phyloP scores from a whole-genome alignment of 768 basidiomycete genomes.

The Mycena sanguinolenta region DNA sequence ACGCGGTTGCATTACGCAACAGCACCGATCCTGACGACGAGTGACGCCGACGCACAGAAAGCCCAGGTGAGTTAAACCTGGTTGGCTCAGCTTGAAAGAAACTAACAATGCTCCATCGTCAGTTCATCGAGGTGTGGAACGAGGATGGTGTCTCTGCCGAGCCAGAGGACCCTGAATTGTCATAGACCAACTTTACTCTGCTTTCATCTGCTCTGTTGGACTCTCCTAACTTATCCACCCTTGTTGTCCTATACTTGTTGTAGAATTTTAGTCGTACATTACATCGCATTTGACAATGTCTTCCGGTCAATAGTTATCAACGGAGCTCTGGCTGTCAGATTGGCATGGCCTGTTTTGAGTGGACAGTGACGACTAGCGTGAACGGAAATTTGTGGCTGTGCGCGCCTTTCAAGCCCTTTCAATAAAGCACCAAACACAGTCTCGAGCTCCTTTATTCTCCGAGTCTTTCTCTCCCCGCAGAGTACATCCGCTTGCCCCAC shows the following conservation, averaged over 20 bases:
- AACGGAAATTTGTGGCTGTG: no score
- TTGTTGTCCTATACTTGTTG: constrained; percentile 27
- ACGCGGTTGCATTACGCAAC: constrained; percentile 79
- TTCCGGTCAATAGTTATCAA: background rate
- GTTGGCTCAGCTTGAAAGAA: background rate
- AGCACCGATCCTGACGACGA: constrained; percentile 68
- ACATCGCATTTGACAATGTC: background rate
- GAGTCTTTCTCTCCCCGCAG: no score
- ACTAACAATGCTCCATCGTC: constrained; percentile 21
- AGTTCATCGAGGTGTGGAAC: constrained; percentile 87
- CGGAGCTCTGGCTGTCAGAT: no score
- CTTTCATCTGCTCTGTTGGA: constrained; percentile 12
- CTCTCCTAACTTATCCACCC: constrained; percentile 21
- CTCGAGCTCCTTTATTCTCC: no score
- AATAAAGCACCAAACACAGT: no score
- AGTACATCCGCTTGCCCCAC: no score
- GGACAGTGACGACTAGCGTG: no score
- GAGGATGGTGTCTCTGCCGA: constrained; percentile 83
- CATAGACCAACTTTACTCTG: constrained; percentile 39
- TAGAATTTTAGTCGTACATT: constrained; percentile 26
- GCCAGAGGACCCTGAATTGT: constrained; percentile 65
- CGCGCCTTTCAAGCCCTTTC: no score
- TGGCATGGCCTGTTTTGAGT: no score
- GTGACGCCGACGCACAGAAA: constrained; percentile 75
- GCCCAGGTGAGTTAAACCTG: constrained; percentile 62